These are phyloP conservation scores for Saturnispora kantuleensis DNA, from an alignment of 805 yeast species.

Conservation along the genomic window DNA sequence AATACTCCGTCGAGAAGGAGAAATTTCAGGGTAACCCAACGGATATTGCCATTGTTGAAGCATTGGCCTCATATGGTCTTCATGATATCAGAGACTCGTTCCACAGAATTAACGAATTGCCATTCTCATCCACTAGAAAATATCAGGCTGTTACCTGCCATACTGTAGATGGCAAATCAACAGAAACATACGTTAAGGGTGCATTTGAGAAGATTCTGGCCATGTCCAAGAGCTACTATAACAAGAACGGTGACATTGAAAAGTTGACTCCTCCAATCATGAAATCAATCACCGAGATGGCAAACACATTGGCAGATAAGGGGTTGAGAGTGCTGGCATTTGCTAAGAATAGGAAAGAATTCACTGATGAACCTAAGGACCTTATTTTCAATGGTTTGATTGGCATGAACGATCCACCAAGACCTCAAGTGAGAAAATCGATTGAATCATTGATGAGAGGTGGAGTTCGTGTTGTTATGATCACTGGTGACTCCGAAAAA, in stretches of 20 bases:
- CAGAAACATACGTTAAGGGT: slow-evolving; percentile 72
- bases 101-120: slow-evolving; percentile 60
- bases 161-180: slow-evolving; percentile 45
- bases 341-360: slow-evolving; percentile 42
- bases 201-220: slow-evolving; percentile 70
- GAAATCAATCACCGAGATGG: slow-evolving; percentile 42
- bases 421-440: slow-evolving; percentile 73
- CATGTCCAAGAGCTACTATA: slow-evolving; percentile 49
- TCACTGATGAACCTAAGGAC: slow-evolving; percentile 39
- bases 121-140: slow-evolving; percentile 77
- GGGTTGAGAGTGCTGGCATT: slow-evolving; percentile 83
- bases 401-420: slow-evolving; percentile 98
- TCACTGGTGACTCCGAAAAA: slow-evolving; percentile 87
- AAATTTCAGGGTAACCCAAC: slow-evolving; percentile 86
- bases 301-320: slow-evolving; percentile 59
- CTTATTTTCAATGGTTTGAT: slow-evolving; percentile 75
- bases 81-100: slow-evolving; percentile 57
- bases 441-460: slow-evolving; percentile 73
- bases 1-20: slow-evolving; percentile 56
- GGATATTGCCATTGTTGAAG: slow-evolving; percentile 82
- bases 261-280: slow-evolving; percentile 45
- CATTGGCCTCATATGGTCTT: slow-evolving; percentile 57
- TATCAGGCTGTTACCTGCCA: slow-evolving; percentile 79
- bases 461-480: slow-evolving; percentile 97
- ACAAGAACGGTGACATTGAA: slow-evolving; percentile 48